phyloP scores from a whole-genome alignment of 2,329 filamentous ascomycete genomes.

The Ascochyta lentis region DNA sequence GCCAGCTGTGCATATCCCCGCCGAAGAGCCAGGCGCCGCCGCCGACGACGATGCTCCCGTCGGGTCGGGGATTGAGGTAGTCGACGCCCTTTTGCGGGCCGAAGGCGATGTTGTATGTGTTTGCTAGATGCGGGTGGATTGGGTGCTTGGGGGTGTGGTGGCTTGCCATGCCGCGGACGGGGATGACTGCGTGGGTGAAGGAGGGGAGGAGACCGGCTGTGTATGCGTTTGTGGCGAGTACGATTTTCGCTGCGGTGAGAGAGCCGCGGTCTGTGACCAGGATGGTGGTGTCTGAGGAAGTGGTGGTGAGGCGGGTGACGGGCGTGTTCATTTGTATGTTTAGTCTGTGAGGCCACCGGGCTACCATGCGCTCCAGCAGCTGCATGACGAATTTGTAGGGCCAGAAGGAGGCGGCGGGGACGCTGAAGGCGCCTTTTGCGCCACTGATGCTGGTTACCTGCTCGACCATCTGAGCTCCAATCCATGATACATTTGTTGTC shows the following conservation, averaged over 20 bases:
- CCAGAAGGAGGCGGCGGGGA: constrained; percentile 27
- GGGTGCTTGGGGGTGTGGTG: constrained; percentile 21
- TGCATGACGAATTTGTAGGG: constrained; percentile 41
- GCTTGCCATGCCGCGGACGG: constrained; percentile 40
- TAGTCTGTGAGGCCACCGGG: constrained; percentile 18
- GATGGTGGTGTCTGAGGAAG: constrained; percentile 2
- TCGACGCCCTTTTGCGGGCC: constrained; percentile 7
- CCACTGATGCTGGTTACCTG: constrained; percentile 27
- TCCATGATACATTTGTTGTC: constrained; percentile 23
- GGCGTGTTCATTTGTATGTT: constrained; percentile 38
- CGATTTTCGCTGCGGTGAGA: constrained; percentile 25
- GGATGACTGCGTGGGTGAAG: constrained; percentile 48
- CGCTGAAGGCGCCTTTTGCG: constrained; percentile 29
- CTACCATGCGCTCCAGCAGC: constrained; percentile 23
- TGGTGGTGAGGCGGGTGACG: constrained; percentile 13
- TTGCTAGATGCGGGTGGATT: constrained; percentile 29
- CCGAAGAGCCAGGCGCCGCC: constrained; percentile 50
- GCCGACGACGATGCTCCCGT: constrained; percentile 23
- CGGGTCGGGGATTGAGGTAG: constrained; percentile 23
- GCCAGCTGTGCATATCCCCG: constrained; percentile 51
- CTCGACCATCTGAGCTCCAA: constrained; percentile 18
- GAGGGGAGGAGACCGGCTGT: constrained; percentile 37
- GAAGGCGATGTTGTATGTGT: constrained; percentile 38
- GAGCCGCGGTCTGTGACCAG: constrained; percentile 31
- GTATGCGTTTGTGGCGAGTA: constrained; percentile 41